These are phyloP conservation scores for Colletotrichum sidae DNA, from an alignment of 2,329 filamentous ascomycete species.

Conservation along the genomic window DNA sequence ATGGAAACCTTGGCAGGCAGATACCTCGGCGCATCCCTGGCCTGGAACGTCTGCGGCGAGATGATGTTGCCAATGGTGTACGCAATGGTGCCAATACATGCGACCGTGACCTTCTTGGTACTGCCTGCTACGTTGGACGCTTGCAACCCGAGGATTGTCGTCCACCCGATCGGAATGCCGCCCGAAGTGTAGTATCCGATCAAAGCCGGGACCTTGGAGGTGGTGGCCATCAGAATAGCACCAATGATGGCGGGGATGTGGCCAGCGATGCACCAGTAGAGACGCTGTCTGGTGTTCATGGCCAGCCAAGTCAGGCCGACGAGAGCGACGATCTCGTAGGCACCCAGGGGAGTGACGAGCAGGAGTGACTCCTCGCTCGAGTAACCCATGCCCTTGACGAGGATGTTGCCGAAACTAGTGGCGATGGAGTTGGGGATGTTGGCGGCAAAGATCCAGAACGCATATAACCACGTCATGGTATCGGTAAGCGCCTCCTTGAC, in stretches of 20 bases:
- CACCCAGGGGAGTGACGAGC: constrained; percentile 74
- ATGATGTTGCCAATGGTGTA: constrained; percentile 68
- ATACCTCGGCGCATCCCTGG: constrained; percentile 62
- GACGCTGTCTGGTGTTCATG: constrained; percentile 50
- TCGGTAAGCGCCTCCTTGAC: constrained; percentile 50
- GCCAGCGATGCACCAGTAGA: constrained; percentile 36
- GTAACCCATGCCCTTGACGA: constrained; percentile 70
- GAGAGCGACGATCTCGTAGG: constrained; percentile 70
- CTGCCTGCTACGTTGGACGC: constrained; percentile 40
- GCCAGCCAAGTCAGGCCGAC: constrained; percentile 47
- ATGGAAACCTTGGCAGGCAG: constrained; percentile 66
- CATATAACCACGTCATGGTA: constrained; percentile 43
- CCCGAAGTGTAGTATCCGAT: constrained; percentile 75
- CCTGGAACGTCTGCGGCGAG: constrained; percentile 66
- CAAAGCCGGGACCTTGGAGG: constrained; percentile 63
- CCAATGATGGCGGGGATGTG: constrained; percentile 50
- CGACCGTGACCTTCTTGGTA: constrained; percentile 71
- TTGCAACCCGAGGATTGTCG: constrained; percentile 39
- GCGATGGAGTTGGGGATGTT: constrained; percentile 48
- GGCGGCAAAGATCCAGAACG: constrained; percentile 41
- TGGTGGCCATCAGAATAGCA: constrained; percentile 37
- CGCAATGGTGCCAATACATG: constrained; percentile 65
- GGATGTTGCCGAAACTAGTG: constrained; percentile 54
- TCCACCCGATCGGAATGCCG: constrained; percentile 65
- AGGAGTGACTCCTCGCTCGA: constrained; percentile 71